Evolutionary conservation across 148 eudicot species (phyloP).

Genomic region (Suaeda aralocaspica): DNA sequence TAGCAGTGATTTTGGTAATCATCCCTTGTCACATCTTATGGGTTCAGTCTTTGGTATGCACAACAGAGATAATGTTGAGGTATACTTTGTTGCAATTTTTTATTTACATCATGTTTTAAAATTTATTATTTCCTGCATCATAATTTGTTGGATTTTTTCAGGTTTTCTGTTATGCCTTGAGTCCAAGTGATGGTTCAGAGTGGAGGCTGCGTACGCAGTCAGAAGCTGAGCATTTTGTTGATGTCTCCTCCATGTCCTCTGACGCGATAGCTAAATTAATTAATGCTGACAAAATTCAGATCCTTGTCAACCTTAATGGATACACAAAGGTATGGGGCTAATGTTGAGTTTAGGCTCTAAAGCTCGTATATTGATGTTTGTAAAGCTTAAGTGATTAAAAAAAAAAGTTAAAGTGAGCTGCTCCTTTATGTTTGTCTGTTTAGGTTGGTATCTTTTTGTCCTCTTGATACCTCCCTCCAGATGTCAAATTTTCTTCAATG

Average conservation of each 20-base stretch:
- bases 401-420: conserved; percentile 2
- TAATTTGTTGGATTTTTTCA: conserved; percentile 25
- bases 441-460: background rate
- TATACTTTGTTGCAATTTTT: conserved; percentile 20
- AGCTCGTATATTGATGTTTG: background rate
- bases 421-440: background rate
- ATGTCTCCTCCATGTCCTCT: conserved; percentile 85
- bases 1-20: conserved; percentile 99
- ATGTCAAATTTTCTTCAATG: background rate
- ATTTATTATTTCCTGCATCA: background rate
- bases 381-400: background rate
- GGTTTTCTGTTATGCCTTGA: conserved; percentile 96
- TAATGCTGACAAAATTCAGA: conserved; percentile 81
- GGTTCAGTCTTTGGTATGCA: conserved; percentile 99
- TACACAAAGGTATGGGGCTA: conserved; percentile 71
- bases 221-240: conserved; percentile 85
- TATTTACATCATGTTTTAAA: background rate
- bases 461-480: background rate
- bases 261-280: conserved; percentile 79
- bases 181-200: conserved; percentile 90
- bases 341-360: background rate
- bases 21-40: conserved; percentile 96
- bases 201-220: conserved; percentile 87
- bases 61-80: conserved; percentile 77
- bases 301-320: conserved; percentile 91